phyloP scores from a whole-genome alignment of 2,329 filamentous ascomycete genomes.

The Clonostachys rhizophaga region DNA sequence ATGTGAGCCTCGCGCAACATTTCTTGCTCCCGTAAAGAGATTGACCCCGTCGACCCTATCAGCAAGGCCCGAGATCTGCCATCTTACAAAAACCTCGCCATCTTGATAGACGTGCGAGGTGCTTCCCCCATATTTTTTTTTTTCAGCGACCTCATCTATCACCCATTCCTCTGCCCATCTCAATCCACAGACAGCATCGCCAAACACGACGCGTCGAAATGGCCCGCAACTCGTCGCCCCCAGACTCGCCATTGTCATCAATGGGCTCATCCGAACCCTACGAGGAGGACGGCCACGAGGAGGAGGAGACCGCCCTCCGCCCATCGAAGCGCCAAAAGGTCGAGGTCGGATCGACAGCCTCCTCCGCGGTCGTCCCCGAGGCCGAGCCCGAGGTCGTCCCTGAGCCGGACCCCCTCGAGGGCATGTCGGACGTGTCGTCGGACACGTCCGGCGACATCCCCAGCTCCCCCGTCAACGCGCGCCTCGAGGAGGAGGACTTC shows the following conservation, averaged over 20 bases:
- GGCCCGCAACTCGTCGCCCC: slow-evolving; percentile 28
- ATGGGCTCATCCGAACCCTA: slow-evolving; percentile 39
- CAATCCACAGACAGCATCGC: no score
- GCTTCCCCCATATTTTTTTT: no score
- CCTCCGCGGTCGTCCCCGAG: slow-evolving; percentile 34
- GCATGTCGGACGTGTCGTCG: slow-evolving; percentile 72
- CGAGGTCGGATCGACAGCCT: slow-evolving; percentile 36
- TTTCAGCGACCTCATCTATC: background rate
- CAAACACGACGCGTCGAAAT: slow-evolving; percentile 16
- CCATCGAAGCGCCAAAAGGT: slow-evolving; percentile 43
- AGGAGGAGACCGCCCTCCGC: slow-evolving; percentile 31
- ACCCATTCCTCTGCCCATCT: background rate
- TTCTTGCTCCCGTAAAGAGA: no score
- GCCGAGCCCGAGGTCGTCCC: slow-evolving; percentile 39
- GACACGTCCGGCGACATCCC: slow-evolving; percentile 87
- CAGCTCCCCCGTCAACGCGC: slow-evolving; percentile 61
- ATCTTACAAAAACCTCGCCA: no score
- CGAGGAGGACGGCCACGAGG: slow-evolving; percentile 37
- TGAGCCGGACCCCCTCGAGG: slow-evolving; percentile 50
- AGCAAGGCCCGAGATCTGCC: background rate
- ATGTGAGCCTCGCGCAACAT: no score
- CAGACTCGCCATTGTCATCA: slow-evolving; percentile 43
- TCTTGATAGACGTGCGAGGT: no score
- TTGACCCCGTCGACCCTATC: no score
- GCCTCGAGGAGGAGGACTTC: slow-evolving; percentile 69